Evolutionary conservation across 306 rosid species (phyloP).

Genomic region (apple (Malus domestica)): ASM211411v1 NC_041799.1:330001-330500

Average conservation of each 20-base stretch:
- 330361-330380: too few species aligned
- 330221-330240: neutral
- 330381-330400: too few species aligned
- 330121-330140: slow-evolving; percentile 47
- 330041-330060: slow-evolving; percentile 53
- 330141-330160: slow-evolving; percentile 14
- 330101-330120: slow-evolving; percentile 54
- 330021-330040: slow-evolving; percentile 32
- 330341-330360: too few species aligned
- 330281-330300: too few species aligned
- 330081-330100: slow-evolving; percentile 48
- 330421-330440: too few species aligned
- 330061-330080: slow-evolving; percentile 62
- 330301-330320: too few species aligned
- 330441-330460: too few species aligned
- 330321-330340: too few species aligned
- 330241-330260: neutral
- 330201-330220: neutral
- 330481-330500: neutral
- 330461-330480: neutral
- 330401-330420: too few species aligned
- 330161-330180: slow-evolving; percentile 59
- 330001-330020: neutral
- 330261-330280: neutral
- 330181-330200: slow-evolving; percentile 68